Conservation (phyloP, 768 basidiomycete genomes). For the Boletus patriciae region DNA sequence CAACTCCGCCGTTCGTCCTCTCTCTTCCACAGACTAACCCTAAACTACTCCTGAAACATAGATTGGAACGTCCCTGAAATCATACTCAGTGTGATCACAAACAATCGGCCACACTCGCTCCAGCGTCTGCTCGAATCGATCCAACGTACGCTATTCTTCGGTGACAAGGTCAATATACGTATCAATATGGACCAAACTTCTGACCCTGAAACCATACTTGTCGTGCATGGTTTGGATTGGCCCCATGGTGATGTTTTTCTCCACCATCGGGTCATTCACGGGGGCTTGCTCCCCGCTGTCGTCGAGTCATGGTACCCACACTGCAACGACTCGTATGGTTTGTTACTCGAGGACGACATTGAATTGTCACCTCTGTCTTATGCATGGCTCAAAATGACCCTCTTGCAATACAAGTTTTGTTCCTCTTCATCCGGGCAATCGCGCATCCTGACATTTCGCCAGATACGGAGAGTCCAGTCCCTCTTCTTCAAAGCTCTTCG, state of each 20-base stretch:
- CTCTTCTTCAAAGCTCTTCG: constrained; percentile 56
- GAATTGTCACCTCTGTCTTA: constrained; percentile 85
- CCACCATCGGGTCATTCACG: constrained; percentile 75
- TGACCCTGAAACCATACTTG: constrained; percentile 55
- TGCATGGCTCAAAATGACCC: constrained; percentile 80
- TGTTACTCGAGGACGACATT: constrained; percentile 84
- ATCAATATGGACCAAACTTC: constrained; percentile 78
- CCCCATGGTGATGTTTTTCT: constrained; percentile 55
- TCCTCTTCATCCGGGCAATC: not conserved
- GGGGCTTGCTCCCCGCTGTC: constrained; percentile 77
- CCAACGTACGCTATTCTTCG: constrained; percentile 57
- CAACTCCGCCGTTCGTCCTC: constrained; percentile 40
- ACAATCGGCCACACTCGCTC: constrained; percentile 72
- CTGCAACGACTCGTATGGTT: constrained; percentile 69
- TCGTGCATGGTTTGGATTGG: constrained; percentile 59
- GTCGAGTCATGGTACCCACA: constrained; percentile 89
- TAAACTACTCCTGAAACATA: constrained; percentile 30
- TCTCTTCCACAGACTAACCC: constrained; percentile 10
- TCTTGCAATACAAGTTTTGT: constrained; percentile 73
- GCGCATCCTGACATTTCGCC: not conserved
- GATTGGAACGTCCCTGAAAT: constrained; percentile 75
- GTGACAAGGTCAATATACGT: constrained; percentile 61
- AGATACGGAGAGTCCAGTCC: constrained; percentile 56
- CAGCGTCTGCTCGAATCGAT: constrained; percentile 65
- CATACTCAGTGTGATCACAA: constrained; percentile 74